These are phyloP conservation scores for Penicillium sp. DNA, from an alignment of 2,329 filamentous ascomycete species.

Conservation along the genomic window DNA sequence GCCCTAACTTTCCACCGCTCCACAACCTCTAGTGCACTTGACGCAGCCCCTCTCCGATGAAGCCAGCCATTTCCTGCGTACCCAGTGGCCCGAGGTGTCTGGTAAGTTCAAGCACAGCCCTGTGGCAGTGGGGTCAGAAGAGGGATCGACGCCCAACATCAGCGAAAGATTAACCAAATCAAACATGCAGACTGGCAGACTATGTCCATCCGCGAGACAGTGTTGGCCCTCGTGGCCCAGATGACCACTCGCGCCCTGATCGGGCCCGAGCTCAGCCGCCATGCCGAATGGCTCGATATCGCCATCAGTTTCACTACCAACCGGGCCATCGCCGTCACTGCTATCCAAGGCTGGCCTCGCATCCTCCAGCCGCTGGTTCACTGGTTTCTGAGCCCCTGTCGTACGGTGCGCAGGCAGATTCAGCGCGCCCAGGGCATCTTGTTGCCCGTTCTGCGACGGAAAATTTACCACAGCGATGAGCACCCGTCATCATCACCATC, in stretches of 20 bases:
- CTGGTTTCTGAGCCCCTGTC: conserved; percentile 1
- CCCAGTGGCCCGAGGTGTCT: too few species aligned
- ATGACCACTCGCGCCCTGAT: neutral
- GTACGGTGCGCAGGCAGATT: neutral
- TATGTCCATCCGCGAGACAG: neutral
- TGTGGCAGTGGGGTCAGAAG: too few species aligned
- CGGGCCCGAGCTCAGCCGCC: neutral
- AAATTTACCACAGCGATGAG: too few species aligned
- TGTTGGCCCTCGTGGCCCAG: neutral
- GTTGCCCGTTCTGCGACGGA: neutral
- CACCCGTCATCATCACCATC: too few species aligned
- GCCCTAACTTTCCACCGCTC: neutral
- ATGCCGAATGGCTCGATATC: conserved; percentile 1
- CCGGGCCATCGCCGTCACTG: neutral
- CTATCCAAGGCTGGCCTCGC: neutral
- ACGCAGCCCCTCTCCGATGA: too few species aligned
- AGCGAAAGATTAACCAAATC: too few species aligned
- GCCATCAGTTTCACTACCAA: neutral
- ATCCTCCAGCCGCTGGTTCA: neutral
- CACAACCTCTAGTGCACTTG: too few species aligned
- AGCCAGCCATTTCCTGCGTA: too few species aligned
- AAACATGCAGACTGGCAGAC: too few species aligned
- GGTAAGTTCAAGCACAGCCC: too few species aligned
- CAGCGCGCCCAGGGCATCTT: neutral
- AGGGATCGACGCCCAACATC: too few species aligned